These are phyloP conservation scores for Calonectria hongkongensis DNA, from an alignment of 2,329 filamentous ascomycete species.

Conservation along the genomic window DNA sequence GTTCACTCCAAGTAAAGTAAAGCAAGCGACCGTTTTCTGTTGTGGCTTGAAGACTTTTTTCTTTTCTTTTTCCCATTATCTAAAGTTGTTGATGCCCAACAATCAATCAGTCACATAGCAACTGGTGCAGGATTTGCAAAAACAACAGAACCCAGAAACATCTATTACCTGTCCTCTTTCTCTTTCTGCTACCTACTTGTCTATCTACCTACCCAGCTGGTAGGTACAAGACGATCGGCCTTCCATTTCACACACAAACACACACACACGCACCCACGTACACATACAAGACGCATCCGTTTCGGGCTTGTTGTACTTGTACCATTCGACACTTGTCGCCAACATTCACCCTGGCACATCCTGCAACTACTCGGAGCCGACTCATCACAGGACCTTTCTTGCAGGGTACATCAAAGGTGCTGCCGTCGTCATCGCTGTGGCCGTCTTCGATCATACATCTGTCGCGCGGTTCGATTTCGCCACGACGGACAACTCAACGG, in stretches of 20 bases:
- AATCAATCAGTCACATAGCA: conserved; percentile 17
- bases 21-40: conserved; percentile 11
- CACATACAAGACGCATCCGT: neutral
- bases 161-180: conserved; percentile 16
- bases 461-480: conserved; percentile 40
- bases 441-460: conserved; percentile 1
- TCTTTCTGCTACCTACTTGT: neutral
- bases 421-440: conserved; percentile 11
- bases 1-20: conserved; percentile 3
- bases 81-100: conserved; percentile 20
- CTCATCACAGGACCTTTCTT: neutral
- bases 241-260: neutral
- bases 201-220: neutral
- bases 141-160: conserved; percentile 5
- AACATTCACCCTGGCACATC: conserved; percentile 2
- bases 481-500: conserved; percentile 42
- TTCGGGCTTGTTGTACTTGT: neutral
- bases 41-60: conserved; percentile 21
- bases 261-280: too few relatives aligned
- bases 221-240: neutral
- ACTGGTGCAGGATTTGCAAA: neutral
- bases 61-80: conserved; percentile 6
- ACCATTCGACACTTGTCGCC: neutral
- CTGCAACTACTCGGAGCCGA: neutral
- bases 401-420: neutral